These are phyloP conservation scores for Oropetium thomaeum DNA, from an alignment of 176 grass and related monocot genomes.

Conservation along the genomic window DNA sequence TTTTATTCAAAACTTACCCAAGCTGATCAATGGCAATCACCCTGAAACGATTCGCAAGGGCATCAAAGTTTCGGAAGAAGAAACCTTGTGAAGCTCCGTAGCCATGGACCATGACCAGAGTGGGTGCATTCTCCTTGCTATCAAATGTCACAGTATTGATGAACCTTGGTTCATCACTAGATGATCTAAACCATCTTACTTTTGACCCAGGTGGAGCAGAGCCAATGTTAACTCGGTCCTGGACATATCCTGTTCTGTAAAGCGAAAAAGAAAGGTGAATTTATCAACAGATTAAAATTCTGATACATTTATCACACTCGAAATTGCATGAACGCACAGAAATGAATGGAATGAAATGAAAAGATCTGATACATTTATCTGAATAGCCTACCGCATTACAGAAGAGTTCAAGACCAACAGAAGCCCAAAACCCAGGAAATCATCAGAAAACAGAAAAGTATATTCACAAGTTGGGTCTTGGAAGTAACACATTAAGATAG, in stretches of 20 bases:
- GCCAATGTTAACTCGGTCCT: slow-evolving; percentile 88
- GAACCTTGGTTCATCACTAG: slow-evolving; percentile 87
- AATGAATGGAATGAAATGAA: not conserved
- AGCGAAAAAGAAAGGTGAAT: not conserved
- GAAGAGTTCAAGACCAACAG: not conserved
- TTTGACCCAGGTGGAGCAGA: slow-evolving; percentile 89
- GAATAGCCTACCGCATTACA: not conserved
- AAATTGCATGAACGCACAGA: not conserved
- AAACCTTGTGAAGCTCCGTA: slow-evolving; percentile 95
- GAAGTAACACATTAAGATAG: not conserved
- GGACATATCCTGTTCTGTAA: slow-evolving; percentile 75
- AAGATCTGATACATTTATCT: not conserved
- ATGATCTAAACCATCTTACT: slow-evolving; percentile 87
- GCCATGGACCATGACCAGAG: slow-evolving; percentile 98
- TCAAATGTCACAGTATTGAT: slow-evolving; percentile 99
- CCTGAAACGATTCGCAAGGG: slow-evolving; percentile 79
- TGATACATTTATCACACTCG: not conserved
- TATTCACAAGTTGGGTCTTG: not conserved
- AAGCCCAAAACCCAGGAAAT: not conserved
- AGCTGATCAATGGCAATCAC: slow-evolving; percentile 95
- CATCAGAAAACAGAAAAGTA: not conserved
- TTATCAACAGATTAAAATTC: not conserved
- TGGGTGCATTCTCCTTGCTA: slow-evolving; percentile 75
- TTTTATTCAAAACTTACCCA: slow-evolving; percentile 55
- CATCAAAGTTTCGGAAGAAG: slow-evolving; percentile 96